phyloP scores from a whole-genome alignment of 108 stramenopile species.

The Nitzschia putrida region DNA sequence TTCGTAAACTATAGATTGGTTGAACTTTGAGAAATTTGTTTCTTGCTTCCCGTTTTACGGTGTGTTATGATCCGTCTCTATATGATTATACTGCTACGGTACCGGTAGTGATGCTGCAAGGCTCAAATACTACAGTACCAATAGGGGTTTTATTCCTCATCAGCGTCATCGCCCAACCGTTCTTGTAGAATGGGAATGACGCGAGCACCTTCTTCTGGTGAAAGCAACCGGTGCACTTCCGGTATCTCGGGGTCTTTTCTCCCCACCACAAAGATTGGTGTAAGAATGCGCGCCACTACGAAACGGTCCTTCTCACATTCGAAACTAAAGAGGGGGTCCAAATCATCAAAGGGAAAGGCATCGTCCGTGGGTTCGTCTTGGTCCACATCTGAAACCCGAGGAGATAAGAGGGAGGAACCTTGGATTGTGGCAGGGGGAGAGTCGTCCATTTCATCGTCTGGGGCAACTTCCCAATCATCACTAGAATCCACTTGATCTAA shows the following conservation, averaged over 20 bases:
- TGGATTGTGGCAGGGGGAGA: no score
- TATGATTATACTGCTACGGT: no score
- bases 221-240: slow-evolving; percentile 60
- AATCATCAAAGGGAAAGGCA: slow-evolving; percentile 61
- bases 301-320: slow-evolving; percentile 76
- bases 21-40: neutral
- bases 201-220: slow-evolving; percentile 77
- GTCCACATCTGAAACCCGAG: slow-evolving; percentile 6
- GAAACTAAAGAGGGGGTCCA: slow-evolving; percentile 81
- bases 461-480: no score
- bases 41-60: neutral
- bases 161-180: slow-evolving; percentile 36
- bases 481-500: slow-evolving; percentile 14
- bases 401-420: no score
- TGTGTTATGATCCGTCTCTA: neutral
- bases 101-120: no score
- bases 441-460: no score
- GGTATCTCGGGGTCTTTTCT: slow-evolving; percentile 61
- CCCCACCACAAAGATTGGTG: slow-evolving; percentile 89
- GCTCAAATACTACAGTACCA: no score
- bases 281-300: slow-evolving; percentile 77
- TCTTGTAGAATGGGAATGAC: slow-evolving; percentile 83
- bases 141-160: neutral
- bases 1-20: slow-evolving; percentile 70
- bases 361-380: slow-evolving; percentile 60